A percentile compares a stretch with the other conserved stretches of the same genome.
Evolutionary conservation across 2,329 filamentous ascomycete genomes (phyloP).

Genomic region (Penicillium sp.): DNA sequence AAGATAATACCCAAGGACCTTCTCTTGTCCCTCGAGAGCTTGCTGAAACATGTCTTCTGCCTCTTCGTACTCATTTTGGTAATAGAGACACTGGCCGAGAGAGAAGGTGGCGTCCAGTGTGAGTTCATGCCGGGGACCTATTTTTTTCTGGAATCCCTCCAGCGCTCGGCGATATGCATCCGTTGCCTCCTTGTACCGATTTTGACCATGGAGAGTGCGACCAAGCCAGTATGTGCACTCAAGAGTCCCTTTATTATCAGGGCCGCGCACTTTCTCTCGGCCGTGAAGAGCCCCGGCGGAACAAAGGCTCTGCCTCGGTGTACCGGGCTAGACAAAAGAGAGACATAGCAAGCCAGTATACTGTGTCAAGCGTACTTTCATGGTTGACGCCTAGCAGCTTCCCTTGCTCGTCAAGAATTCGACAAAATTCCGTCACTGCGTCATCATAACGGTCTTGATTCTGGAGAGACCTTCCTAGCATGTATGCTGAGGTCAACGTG

Average conservation of each 20-base stretch:
- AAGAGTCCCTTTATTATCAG: background rate
- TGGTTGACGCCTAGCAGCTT: background rate
- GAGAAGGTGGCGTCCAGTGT: background rate
- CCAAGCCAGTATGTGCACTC: background rate
- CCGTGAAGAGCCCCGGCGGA: background rate
- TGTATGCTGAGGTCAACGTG: background rate
- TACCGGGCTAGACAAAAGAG: background rate
- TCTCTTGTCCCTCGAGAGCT: background rate
- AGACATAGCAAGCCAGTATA: background rate
- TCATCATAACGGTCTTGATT: background rate
- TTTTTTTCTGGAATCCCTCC: background rate
- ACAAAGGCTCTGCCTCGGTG: background rate
- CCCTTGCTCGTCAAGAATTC: background rate
- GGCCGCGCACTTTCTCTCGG: background rate
- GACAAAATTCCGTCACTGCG: background rate
- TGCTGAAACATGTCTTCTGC: background rate
- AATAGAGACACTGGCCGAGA: background rate
- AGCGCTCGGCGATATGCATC: background rate
- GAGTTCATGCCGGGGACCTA: background rate
- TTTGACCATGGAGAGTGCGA: background rate
- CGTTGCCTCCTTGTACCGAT: background rate
- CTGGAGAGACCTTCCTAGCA: background rate
- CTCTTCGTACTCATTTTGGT: background rate
- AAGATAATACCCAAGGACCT: background rate
- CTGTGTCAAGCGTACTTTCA: background rate